These are phyloP conservation scores for Citrus maxima DNA, from an alignment of 345 rosid species.

Conservation along the genomic window DNA sequence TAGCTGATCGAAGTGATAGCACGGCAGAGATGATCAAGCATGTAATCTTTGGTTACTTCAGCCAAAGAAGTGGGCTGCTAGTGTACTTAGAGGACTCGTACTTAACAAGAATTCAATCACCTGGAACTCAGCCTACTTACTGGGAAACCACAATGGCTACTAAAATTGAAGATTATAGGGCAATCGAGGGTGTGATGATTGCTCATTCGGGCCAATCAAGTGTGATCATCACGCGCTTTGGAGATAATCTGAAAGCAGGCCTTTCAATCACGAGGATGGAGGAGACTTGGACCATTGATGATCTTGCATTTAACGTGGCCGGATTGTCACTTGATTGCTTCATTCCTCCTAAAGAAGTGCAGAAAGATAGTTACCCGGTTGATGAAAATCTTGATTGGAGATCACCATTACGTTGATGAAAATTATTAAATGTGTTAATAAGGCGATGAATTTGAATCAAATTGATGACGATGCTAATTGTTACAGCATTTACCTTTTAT, in stretches of 20 bases:
- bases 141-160: conserved; percentile 96
- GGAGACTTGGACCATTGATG: conserved; percentile 81
- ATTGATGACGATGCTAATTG: too few species aligned
- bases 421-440: neutral
- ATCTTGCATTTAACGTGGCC: conserved; percentile 77
- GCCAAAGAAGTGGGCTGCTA: conserved; percentile 86
- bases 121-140: conserved; percentile 69
- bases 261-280: conserved; percentile 73
- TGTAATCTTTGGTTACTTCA: conserved; percentile 77
- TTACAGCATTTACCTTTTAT: conserved; percentile 2
- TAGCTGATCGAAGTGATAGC: conserved; percentile 70
- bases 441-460: neutral
- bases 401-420: conserved; percentile 23
- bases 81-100: conserved; percentile 64
- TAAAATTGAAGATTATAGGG: conserved; percentile 61
- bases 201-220: conserved; percentile 82
- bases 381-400: conserved; percentile 39
- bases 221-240: conserved; percentile 77
- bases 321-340: conserved; percentile 83
- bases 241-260: conserved; percentile 75
- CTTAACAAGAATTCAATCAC: conserved; percentile 77
- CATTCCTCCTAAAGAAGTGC: conserved; percentile 76
- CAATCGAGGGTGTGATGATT: conserved; percentile 74
- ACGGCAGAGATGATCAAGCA: conserved; percentile 97
- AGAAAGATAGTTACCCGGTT: conserved; percentile 25